Percentiles rank a stretch among this genome's conserved stretches.
These are phyloP conservation scores for Vitis rupestris DNA, from an alignment of 164 flowering plant genomes.

Conservation along the genomic window DNA sequence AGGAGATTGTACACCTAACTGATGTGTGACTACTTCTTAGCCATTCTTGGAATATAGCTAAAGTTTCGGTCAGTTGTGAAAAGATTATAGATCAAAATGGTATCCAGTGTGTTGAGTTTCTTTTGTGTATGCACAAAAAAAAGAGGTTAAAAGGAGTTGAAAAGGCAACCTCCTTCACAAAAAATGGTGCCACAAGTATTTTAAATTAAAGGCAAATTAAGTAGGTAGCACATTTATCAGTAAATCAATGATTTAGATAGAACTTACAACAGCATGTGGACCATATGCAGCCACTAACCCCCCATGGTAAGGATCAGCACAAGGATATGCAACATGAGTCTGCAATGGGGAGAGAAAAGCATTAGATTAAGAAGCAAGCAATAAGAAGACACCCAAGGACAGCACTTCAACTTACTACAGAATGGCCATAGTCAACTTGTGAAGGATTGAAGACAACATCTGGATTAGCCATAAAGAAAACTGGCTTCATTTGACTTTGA, in stretches of 20 bases:
- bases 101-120: too few relatives aligned
- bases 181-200: too few relatives aligned
- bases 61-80: background rate
- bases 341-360: constrained; percentile 24
- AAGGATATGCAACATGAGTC: constrained; percentile 48
- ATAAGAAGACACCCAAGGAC: constrained; percentile 1
- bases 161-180: too few relatives aligned
- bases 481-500: constrained; percentile 39
- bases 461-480: constrained; percentile 34
- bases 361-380: constrained; percentile 2
- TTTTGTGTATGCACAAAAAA: too few relatives aligned
- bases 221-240: too few relatives aligned
- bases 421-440: constrained; percentile 36
- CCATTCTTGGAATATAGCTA: too few relatives aligned
- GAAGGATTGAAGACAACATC: constrained; percentile 31
- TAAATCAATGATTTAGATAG: background rate
- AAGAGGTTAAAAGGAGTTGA: too few relatives aligned
- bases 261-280: constrained; percentile 57
- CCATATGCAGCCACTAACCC: constrained; percentile 54
- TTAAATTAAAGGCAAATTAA: too few relatives aligned
- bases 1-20: background rate
- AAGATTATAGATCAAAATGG: background rate
- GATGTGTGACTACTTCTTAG: too few relatives aligned
- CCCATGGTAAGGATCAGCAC: constrained; percentile 44
- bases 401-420: constrained; percentile 40